Evolutionary conservation across 2,329 filamentous ascomycete species (phyloP).

Genomic region (Didymella exigua): DNA sequence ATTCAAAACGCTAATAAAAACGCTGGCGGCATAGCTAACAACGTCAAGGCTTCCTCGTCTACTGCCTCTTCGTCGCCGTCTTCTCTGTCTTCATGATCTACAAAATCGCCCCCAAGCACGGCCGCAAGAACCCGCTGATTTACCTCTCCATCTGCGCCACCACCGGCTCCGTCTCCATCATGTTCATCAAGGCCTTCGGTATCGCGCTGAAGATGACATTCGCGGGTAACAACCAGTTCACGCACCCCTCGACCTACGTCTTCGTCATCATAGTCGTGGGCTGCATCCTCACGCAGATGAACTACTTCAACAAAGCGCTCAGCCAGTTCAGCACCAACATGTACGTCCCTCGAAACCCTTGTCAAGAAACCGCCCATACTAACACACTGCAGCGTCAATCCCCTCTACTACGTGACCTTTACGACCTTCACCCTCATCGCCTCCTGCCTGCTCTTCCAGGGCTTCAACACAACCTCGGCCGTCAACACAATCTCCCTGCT

Average conservation of each 20-base stretch:
- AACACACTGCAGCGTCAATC: conserved; percentile 73
- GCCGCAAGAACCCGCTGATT: conserved; percentile 93
- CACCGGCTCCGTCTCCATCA: conserved; percentile 95
- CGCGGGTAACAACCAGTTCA: conserved; percentile 92
- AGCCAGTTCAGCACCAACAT: conserved; percentile 97
- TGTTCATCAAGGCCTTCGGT: conserved; percentile 98
- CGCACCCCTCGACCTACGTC: conserved; percentile 92
- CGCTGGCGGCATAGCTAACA: conserved; percentile 16
- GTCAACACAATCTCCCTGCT: conserved; percentile 92
- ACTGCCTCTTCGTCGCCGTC: conserved; percentile 76
- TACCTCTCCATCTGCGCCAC: conserved; percentile 98
- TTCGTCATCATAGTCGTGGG: conserved; percentile 92
- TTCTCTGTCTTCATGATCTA: conserved; percentile 98
- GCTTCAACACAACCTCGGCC: conserved; percentile 91
- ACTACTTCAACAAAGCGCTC: conserved; percentile 99
- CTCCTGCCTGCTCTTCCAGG: conserved; percentile 93
- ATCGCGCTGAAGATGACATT: conserved; percentile 97
- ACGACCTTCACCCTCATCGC: conserved; percentile 92
- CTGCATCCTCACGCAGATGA: conserved; percentile 99
- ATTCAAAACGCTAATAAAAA: too few species aligned
- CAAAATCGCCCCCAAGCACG: conserved; percentile 83
- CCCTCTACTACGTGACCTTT: conserved; percentile 96
- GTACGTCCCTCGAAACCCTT: conserved; percentile 60
- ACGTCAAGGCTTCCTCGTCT: conserved; percentile 81
- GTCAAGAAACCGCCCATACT: background rate